Conservation (phyloP, 495 filamentous ascomycete species). For the Xylaria acuta region DNA sequence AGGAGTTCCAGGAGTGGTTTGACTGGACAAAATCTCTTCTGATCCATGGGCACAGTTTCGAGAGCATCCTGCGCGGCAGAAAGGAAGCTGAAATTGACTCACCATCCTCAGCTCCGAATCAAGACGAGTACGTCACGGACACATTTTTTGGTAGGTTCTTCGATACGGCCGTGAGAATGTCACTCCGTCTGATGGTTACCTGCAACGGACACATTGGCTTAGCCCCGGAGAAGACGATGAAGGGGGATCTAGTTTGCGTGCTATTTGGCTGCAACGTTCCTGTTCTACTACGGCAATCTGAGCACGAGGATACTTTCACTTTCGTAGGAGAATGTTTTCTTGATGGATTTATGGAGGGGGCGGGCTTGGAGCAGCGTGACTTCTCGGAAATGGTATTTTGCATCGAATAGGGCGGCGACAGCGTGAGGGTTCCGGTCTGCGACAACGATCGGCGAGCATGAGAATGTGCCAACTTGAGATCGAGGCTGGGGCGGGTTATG, state of each 20-base stretch:
- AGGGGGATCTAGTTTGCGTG: not conserved
- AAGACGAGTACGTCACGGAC: not conserved
- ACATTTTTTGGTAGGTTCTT: not conserved
- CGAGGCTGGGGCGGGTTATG: too few species aligned
- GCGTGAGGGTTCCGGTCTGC: too few species aligned
- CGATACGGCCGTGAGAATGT: slow-evolving; percentile 5
- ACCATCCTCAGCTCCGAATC: not conserved
- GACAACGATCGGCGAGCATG: too few species aligned
- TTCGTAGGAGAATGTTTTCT: too few species aligned
- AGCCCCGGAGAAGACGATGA: not conserved
- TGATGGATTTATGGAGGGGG: too few species aligned
- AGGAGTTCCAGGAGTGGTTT: not conserved
- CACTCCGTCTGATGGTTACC: not conserved
- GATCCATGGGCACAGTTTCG: not conserved
- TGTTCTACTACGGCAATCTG: too few species aligned
- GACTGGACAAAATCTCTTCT: not conserved
- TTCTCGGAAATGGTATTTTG: too few species aligned
- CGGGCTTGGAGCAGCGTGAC: too few species aligned
- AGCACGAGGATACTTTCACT: too few species aligned
- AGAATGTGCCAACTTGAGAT: too few species aligned
- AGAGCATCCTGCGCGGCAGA: not conserved
- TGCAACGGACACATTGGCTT: not conserved
- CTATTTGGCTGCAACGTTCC: not conserved
- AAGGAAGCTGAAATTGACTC: not conserved
- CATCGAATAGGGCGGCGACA: too few species aligned